These are phyloP conservation scores for Zygnema circumcarinatum DNA, from an alignment of 139 green algal genomes.

Conservation along the genomic window DNA sequence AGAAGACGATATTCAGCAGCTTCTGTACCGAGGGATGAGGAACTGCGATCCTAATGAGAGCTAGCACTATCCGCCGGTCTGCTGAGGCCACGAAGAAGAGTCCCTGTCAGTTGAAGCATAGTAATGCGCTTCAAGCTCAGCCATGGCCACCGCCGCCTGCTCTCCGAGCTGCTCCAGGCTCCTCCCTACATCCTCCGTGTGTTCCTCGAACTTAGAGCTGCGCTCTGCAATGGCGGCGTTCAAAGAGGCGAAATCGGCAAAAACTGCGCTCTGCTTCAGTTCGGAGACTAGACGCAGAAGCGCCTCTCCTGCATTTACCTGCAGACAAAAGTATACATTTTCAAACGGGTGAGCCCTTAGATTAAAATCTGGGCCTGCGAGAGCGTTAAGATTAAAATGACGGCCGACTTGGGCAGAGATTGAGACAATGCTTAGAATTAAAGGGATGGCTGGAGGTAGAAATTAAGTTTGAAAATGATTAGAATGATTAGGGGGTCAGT, in stretches of 20 bases:
- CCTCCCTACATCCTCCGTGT: background rate
- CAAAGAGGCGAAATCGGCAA: slow-evolving; percentile 9
- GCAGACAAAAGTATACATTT: background rate
- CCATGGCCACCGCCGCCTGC: background rate
- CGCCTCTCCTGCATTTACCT: slow-evolving; percentile 1
- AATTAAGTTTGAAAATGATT: too few relatives aligned
- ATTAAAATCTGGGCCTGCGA: too few relatives aligned
- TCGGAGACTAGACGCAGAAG: slow-evolving; percentile 14
- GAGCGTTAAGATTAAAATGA: too few relatives aligned
- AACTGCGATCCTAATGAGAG: too few relatives aligned
- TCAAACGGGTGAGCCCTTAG: background rate
- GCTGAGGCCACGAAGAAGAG: too few relatives aligned
- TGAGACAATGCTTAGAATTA: too few relatives aligned
- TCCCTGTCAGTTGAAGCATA: background rate
- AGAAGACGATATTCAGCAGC: too few relatives aligned
- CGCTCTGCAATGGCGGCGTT: background rate
- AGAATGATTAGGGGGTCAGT: too few relatives aligned
- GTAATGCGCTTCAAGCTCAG: slow-evolving; percentile 10
- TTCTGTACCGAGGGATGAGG: too few relatives aligned
- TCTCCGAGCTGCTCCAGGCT: background rate
- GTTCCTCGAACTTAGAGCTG: background rate
- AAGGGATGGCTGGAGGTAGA: too few relatives aligned
- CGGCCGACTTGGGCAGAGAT: too few relatives aligned
- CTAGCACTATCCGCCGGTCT: too few relatives aligned
- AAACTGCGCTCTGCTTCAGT: slow-evolving; percentile 19